Percentiles rank a stretch among this genome's conserved stretches.
Conservation (phyloP, 73 alveolate genomes). For the Paramecium bursaria region DNA sequence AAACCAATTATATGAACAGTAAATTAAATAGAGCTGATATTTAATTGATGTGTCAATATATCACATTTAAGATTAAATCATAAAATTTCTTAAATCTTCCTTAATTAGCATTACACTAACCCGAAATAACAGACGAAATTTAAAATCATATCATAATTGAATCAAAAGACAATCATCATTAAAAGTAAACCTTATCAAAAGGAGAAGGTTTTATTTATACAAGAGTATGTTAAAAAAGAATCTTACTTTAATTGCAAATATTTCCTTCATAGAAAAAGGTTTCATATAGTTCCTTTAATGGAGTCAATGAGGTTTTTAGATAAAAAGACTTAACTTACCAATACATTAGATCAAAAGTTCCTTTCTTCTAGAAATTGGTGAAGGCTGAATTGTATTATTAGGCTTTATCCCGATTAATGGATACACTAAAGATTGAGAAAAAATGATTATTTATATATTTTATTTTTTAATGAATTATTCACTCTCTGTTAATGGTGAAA, state of each 20-base stretch:
- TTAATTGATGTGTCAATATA: constrained; percentile 52
- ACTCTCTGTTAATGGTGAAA: constrained; percentile 28
- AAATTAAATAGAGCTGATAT: constrained; percentile 58
- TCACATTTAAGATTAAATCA: constrained; percentile 61
- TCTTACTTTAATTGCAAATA: constrained; percentile 28
- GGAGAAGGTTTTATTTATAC: constrained; percentile 57
- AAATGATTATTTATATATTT: constrained; percentile 17
- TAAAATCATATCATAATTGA: constrained; percentile 11
- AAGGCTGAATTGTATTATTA: not conserved
- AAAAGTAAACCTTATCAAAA: constrained; percentile 4
- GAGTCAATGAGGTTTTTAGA: not conserved
- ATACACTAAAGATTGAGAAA: constrained; percentile 11
- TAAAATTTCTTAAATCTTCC: constrained; percentile 41
- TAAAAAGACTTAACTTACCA: constrained; percentile 23
- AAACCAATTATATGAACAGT: constrained; percentile 64
- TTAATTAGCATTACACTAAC: constrained; percentile 1
- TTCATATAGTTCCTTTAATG: not conserved
- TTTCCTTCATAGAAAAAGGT: constrained; percentile 20
- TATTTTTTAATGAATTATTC: constrained; percentile 42
- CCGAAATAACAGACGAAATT: not conserved
- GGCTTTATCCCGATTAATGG: constrained; percentile 26
- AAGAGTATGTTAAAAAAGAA: constrained; percentile 11
- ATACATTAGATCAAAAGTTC: constrained; percentile 13
- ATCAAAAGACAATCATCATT: not conserved
- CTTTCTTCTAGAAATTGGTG: not conserved